These are phyloP conservation scores for Golubevia pallescens DNA, from an alignment of 1,284 basidiomycete genomes.

Conservation along the genomic window DNA sequence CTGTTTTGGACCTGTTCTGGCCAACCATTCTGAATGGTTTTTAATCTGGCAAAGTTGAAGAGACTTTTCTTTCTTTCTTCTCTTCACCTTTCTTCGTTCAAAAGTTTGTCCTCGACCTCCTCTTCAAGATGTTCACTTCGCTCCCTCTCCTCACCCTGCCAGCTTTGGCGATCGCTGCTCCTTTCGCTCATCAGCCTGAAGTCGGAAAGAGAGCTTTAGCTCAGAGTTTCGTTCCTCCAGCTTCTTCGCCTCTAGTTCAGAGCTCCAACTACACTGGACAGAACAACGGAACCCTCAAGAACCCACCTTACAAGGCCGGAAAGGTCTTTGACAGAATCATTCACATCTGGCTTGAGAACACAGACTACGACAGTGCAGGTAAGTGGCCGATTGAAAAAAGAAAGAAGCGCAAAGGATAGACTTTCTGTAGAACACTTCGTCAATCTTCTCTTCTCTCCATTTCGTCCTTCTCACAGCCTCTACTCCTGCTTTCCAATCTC, in stretches of 20 bases:
- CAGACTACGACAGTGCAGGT: conserved; percentile 67
- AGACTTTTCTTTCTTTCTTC: background rate
- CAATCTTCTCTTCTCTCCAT: conserved; percentile 3
- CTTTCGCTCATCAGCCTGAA: conserved; percentile 16
- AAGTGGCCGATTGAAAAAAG: background rate
- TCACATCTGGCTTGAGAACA: conserved; percentile 71
- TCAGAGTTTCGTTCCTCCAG: conserved; percentile 66
- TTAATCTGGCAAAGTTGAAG: background rate
- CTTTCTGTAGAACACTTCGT: background rate
- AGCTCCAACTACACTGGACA: conserved; percentile 66
- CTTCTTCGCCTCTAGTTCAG: conserved; percentile 61
- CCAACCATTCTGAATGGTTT: too few species aligned
- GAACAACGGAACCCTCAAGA: conserved; percentile 66
- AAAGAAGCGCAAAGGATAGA: background rate
- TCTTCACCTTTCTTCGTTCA: background rate
- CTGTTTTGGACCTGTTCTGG: too few species aligned
- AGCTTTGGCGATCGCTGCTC: conserved; percentile 5
- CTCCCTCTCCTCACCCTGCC: conserved; percentile 1
- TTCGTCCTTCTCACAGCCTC: conserved; percentile 34
- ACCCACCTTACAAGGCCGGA: conserved; percentile 65
- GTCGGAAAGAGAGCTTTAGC: conserved; percentile 44
- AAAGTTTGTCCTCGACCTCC: too few species aligned
- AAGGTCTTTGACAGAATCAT: conserved; percentile 70
- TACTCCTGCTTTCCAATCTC: conserved; percentile 67
- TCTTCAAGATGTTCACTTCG: too few species aligned